These are phyloP conservation scores for Calonectria pseudoturangicola DNA, from an alignment of 2,329 filamentous ascomycete species.

Conservation along the genomic window DNA sequence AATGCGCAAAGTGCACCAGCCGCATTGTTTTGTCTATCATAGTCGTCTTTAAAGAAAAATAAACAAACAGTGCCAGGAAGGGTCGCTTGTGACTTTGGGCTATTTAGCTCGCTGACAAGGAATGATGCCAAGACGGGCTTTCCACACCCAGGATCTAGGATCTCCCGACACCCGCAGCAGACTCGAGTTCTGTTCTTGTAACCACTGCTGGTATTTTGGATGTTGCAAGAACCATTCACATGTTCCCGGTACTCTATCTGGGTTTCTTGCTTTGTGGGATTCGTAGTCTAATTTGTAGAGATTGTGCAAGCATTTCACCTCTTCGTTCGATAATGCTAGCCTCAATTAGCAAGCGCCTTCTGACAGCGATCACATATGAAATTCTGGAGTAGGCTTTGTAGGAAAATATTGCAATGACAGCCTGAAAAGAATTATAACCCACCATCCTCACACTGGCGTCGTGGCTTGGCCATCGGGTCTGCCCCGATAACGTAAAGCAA, in stretches of 20 bases:
- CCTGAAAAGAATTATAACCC: no score
- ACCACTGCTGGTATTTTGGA: not conserved
- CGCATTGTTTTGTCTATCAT: not conserved
- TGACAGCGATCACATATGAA: no score
- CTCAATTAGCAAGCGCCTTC: no score
- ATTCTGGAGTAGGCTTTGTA: no score
- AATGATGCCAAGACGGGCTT: not conserved
- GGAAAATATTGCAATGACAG: no score
- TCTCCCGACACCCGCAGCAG: not conserved
- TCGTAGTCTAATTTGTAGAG: no score
- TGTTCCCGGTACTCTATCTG: not conserved
- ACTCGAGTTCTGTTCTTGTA: not conserved
- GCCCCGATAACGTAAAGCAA: no score
- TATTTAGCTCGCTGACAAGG: not conserved
- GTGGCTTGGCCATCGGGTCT: no score
- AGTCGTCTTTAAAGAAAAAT: not conserved
- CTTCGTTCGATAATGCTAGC: no score
- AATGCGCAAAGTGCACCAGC: not conserved
- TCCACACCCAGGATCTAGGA: not conserved
- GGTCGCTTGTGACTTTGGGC: not conserved
- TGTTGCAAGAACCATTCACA: not conserved
- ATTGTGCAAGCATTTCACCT: no score
- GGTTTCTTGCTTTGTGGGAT: no score
- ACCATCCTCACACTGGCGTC: no score
- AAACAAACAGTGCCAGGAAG: not conserved